phyloP scores from a whole-genome alignment of 352 stramenopile genomes.

The Phytophthora citrophthora region DNA sequence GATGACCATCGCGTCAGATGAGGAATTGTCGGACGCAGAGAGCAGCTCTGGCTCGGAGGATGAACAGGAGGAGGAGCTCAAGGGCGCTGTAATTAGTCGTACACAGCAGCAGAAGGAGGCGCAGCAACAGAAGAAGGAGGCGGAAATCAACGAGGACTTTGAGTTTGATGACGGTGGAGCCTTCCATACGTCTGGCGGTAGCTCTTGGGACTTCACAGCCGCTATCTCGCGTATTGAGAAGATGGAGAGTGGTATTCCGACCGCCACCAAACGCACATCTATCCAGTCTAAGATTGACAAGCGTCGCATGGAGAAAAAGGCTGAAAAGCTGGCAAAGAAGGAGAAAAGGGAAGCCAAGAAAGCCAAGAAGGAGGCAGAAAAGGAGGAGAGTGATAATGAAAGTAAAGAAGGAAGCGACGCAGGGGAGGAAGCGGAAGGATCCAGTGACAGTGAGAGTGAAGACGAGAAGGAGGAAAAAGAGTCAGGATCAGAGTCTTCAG shows the following conservation, averaged over 20 bases:
- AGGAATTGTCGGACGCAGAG: conserved; percentile 77
- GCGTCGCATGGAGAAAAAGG: conserved; percentile 73
- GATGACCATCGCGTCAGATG: conserved; percentile 91
- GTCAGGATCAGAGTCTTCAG: conserved; percentile 17
- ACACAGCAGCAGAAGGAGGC: conserved; percentile 56
- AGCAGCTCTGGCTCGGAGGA: conserved; percentile 82
- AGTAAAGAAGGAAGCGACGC: conserved; percentile 6
- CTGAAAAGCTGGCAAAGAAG: conserved; percentile 60
- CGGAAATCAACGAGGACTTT: conserved; percentile 81
- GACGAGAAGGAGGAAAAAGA: conserved; percentile 41
- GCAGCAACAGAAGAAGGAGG: conserved; percentile 52
- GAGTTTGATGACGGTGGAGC: conserved; percentile 79
- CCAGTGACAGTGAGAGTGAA: conserved; percentile 25
- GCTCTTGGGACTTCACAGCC: conserved; percentile 89
- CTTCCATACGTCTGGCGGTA: conserved; percentile 60
- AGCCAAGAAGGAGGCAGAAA: conserved; percentile 38
- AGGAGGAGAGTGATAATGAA: conserved; percentile 24
- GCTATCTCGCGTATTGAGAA: conserved; percentile 87
- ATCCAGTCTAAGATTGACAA: conserved; percentile 90
- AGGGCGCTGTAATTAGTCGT: conserved; percentile 76
- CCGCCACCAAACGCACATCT: conserved; percentile 76
- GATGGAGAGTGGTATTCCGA: conserved; percentile 65
- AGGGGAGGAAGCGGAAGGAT: conserved; percentile 40
- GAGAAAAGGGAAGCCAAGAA: conserved; percentile 56
- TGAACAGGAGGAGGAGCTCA: conserved; percentile 40